Conservation (phyloP, 2,329 filamentous ascomycete species). For the Pleoardoris graminearum region DNA sequence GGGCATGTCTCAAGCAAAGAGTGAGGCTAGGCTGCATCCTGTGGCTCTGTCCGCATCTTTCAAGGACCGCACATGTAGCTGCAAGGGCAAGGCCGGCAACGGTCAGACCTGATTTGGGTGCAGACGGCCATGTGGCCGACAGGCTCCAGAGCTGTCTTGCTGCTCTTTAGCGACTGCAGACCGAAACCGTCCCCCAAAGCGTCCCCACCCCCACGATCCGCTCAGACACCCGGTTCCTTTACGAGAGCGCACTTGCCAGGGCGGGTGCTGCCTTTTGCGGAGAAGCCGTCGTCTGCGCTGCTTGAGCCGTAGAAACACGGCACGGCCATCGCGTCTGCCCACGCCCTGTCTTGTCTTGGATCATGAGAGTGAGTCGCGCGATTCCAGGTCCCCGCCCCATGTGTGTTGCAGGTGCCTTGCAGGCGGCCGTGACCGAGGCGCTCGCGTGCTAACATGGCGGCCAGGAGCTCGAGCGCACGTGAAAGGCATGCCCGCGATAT, state of each 20-base stretch:
- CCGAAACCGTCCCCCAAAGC: constrained; percentile 19
- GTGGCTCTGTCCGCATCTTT: constrained; percentile 35
- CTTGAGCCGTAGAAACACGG: too few relatives aligned
- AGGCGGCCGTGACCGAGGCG: too few relatives aligned
- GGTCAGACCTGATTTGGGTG: too few relatives aligned
- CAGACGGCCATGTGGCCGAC: too few relatives aligned
- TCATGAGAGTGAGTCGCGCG: constrained; percentile 42
- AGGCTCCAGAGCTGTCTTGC: too few relatives aligned
- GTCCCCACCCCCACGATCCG: constrained; percentile 31
- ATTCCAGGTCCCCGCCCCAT: constrained; percentile 12
- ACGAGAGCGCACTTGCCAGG: constrained; percentile 26
- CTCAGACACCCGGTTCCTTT: constrained; percentile 24
- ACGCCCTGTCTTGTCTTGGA: constrained; percentile 9
- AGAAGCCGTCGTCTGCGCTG: constrained; percentile 9
- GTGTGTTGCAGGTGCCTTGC: constrained; percentile 25
- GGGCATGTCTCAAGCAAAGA: too few relatives aligned
- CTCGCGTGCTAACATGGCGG: constrained; percentile 29
- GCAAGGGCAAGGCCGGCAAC: too few relatives aligned
- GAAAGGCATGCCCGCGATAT: constrained; percentile 44
- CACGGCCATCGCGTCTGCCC: constrained; percentile 14
- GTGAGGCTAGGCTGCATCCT: constrained; percentile 38
- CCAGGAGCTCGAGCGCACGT: constrained; percentile 26
- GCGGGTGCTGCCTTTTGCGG: constrained; percentile 28
- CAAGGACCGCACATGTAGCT: constrained; percentile 29
- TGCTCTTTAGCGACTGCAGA: constrained; percentile 31